A percentile compares a stretch with the other conserved stretches of the same genome.
Evolutionary conservation across 176 grass and related monocot species (phyloP).

Genomic region (Phyllostachys edulis): DNA sequence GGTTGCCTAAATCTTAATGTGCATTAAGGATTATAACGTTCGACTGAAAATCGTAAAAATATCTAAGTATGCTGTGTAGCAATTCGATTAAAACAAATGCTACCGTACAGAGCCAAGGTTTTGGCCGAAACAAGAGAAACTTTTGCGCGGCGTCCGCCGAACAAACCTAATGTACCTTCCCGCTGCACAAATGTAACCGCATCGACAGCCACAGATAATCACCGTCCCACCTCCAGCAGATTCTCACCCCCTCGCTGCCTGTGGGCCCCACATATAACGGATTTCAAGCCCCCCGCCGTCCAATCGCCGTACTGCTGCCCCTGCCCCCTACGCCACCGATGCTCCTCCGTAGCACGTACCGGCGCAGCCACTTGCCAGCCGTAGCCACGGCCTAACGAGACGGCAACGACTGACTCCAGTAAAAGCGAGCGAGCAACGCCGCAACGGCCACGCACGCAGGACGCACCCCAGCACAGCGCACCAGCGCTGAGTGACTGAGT

Average conservation of each 20-base stretch:
- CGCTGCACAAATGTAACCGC: no score
- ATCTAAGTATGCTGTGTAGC: rapidly evolving
- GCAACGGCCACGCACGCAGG: background rate
- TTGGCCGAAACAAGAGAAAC: no score
- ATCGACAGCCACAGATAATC: no score
- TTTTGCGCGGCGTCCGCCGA: no score
- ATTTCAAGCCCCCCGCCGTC: background rate
- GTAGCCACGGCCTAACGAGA: background rate
- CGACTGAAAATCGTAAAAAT: no score
- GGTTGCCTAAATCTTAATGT: no score
- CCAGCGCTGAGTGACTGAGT: background rate
- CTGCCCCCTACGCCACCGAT: background rate
- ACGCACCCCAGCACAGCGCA: background rate
- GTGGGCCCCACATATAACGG: background rate
- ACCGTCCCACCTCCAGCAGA: background rate
- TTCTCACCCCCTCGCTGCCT: background rate
- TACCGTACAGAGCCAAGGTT: no score
- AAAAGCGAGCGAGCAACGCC: background rate
- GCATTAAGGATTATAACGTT: no score
- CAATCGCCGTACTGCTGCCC: background rate
- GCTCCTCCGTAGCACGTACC: background rate
- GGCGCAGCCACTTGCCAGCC: background rate
- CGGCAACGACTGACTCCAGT: background rate
- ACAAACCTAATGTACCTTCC: no score
- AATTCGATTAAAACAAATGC: no score